Base-by-base conservation (phyloP, 768 basidiomycete genomes). In the Lepiota brunneoincarnata region DNA sequence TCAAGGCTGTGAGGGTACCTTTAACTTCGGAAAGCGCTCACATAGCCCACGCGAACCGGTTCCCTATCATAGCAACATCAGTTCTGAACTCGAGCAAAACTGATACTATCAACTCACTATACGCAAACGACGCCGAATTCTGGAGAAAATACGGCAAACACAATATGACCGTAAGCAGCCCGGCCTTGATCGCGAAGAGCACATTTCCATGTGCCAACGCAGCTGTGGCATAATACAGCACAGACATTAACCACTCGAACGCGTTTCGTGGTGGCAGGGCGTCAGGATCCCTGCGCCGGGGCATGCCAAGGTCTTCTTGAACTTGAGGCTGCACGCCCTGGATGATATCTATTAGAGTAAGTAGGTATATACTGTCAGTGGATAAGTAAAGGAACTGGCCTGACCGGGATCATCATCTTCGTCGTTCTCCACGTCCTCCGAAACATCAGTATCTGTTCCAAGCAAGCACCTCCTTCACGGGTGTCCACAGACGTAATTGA, bases 351-450 rank as follows among this genome's bases (percentile, higher is more conserved):
- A 43, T 4, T 46, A 34, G 17, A 51, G 10, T 7, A 40, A 26
- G 38, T 15, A 44, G 34, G 2, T 3, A 2, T 42, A 23, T n/a
- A 47, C 10, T 18, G 34, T n/a, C 18, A 37, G 31, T 40, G n/a
- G 15, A 7, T 12, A 4, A 51, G 1, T 11, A 24, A 37, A 11
- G 34, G 7, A 12, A 12, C 2, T 2, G 18, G 61, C 56, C n/a
- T 61, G 57, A 69, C 88, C 83, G 71, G 89, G 89, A 69, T 91
- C 78, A 62, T 91, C 88, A 49, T 91, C 89, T 17, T 85, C 85
- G 5, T 75, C 72, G 10, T 69, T 69, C 18, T 77, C 75, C 28
- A 69, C 62, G 23, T 68, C 67, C 20, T 78, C 80, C 1, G 74
- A 63, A 4, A 78, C 62, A 12, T 80, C 72, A n/a, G 75, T 77